These are phyloP conservation scores for Cladosporium halotolerans DNA, from an alignment of 2,329 filamentous ascomycete genomes.

Conservation along the genomic window DNA sequence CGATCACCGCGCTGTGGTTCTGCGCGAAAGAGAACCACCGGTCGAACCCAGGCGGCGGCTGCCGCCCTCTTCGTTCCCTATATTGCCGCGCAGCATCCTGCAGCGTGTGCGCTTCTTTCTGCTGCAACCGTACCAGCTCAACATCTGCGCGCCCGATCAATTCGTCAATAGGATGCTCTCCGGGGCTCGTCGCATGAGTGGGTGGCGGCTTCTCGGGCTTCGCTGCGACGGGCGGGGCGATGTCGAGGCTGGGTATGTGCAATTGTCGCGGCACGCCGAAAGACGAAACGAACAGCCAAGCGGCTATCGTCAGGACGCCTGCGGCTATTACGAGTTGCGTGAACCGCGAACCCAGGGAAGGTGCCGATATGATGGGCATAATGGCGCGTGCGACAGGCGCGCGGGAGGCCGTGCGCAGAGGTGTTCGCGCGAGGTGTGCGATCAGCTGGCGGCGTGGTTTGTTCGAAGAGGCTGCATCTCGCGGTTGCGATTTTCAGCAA, in stretches of 20 bases:
- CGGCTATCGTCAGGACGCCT: constrained; percentile 17
- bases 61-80: constrained; percentile 38
- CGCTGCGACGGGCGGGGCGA: background rate
- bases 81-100: constrained; percentile 38
- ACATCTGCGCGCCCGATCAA: constrained; percentile 32
- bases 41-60: constrained; percentile 47
- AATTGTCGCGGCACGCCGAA: constrained; percentile 17
- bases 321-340: constrained; percentile 24
- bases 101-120: constrained; percentile 33
- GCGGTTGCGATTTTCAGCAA: too few species aligned
- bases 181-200: constrained; percentile 2
- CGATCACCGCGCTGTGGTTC: constrained; percentile 36
- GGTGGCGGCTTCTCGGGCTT: constrained; percentile 1
- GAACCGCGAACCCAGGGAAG: constrained; percentile 27
- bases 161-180: constrained; percentile 35
- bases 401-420: background rate
- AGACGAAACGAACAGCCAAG: constrained; percentile 20
- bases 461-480: too few species aligned
- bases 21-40: constrained; percentile 43
- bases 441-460: too few species aligned
- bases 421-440: background rate
- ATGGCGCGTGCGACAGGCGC: background rate
- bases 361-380: constrained; percentile 19
- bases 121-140: constrained; percentile 27
- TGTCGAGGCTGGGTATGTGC: constrained; percentile 12